Conservation (phyloP, 257 asterid species). For the Avicennia marina region DNA sequence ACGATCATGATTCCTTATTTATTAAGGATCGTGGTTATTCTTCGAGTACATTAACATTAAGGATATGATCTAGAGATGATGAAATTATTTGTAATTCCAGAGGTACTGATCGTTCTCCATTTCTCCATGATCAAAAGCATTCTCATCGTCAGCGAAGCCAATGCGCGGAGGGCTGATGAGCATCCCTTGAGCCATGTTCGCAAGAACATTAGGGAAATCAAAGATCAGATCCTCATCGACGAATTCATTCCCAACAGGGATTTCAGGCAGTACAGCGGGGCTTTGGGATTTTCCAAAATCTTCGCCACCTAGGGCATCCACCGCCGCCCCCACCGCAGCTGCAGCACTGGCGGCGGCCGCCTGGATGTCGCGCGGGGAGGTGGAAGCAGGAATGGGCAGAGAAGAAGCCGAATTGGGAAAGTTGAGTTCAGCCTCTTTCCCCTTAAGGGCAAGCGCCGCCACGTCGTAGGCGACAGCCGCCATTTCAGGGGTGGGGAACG, state of each 20-base stretch:
- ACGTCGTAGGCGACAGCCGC: slow-evolving; percentile 63
- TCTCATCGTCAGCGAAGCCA: slow-evolving; percentile 22
- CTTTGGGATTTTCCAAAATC: not conserved
- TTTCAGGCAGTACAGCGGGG: not conserved
- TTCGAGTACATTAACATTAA: no score
- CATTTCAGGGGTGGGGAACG: slow-evolving; percentile 63
- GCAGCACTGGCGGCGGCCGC: slow-evolving; percentile 71
- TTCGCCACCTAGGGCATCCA: slow-evolving; percentile 28
- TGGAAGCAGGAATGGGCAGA: slow-evolving; percentile 55
- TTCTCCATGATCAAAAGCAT: slow-evolving; percentile 4
- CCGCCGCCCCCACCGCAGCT: slow-evolving; percentile 57
- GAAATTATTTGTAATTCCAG: slow-evolving; percentile 43
- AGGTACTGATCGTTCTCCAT: slow-evolving; percentile 22
- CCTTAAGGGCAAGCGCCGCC: slow-evolving; percentile 54
- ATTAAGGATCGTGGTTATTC: not conserved
- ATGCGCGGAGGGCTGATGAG: slow-evolving; percentile 66
- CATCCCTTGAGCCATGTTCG: slow-evolving; percentile 76
- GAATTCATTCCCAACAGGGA: slow-evolving; percentile 24
- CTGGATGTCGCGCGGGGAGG: slow-evolving; percentile 54
- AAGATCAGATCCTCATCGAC: slow-evolving; percentile 73
- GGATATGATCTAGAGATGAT: no score
- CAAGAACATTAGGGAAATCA: slow-evolving; percentile 62
- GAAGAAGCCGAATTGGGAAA: slow-evolving; percentile 46
- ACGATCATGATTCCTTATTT: not conserved
- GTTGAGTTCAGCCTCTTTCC: slow-evolving; percentile 44